These are phyloP conservation scores for Pholiota molesta DNA, from an alignment of 768 basidiomycete genomes.

Conservation along the genomic window DNA sequence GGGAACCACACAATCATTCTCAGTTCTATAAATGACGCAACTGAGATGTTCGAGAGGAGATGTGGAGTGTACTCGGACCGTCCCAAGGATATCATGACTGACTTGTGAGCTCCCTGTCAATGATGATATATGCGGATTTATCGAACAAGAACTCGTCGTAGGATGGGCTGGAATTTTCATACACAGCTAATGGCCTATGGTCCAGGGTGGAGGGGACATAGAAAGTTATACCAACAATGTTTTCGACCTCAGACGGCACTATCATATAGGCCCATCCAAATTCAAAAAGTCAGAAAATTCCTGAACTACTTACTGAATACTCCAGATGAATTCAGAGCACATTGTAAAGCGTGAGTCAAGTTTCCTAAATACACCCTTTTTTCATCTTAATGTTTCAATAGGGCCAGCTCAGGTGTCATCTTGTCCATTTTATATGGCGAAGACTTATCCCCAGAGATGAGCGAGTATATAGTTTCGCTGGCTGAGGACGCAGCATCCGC, in stretches of 20 bases:
- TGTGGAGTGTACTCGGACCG: constrained; percentile 50
- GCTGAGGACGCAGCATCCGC: constrained; percentile 10
- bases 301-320: constrained; percentile 27
- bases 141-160: background rate
- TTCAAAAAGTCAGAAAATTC: constrained; percentile 32
- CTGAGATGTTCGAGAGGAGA: constrained; percentile 42
- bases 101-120: constrained; percentile 15
- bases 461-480: constrained; percentile 12
- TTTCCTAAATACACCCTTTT: background rate
- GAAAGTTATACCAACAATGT: constrained; percentile 39
- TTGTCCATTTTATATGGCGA: constrained; percentile 20
- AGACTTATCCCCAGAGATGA: constrained; percentile 15
- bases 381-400: background rate
- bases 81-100: constrained; percentile 32
- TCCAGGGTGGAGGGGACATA: constrained; percentile 37
- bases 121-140: background rate
- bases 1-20: constrained; percentile 29
- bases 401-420: constrained; percentile 15
- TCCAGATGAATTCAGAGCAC: constrained; percentile 20
- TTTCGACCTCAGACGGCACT: constrained; percentile 32
- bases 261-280: constrained; percentile 35
- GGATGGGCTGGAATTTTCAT: constrained; percentile 43
- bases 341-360: constrained; percentile 18
- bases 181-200: constrained; percentile 38
- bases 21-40: constrained; percentile 26